Base-by-base conservation (phyloP, 257 asterid species). In the Agastache rugosa region DNA sequence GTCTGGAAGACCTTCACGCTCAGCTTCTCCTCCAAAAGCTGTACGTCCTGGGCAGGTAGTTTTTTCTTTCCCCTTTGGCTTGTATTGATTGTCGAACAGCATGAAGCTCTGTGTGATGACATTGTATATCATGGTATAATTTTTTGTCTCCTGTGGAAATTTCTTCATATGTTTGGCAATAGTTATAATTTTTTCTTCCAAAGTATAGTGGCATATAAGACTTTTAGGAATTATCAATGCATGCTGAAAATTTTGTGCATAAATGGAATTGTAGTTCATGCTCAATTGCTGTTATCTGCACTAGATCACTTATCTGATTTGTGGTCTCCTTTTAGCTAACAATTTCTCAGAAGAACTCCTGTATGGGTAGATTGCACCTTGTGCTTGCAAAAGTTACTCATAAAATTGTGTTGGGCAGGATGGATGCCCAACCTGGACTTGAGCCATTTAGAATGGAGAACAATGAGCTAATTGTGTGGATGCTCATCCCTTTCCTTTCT, bases 41-140 rank as follows among this genome's bases (percentile, higher is more conserved):
- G 97, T 92, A 72, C 99, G 98, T 56, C 99, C 98, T 72, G 99
- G 99, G 44, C 98, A 86, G 93, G 99, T 92, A 79, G 67, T 71
- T 79, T 19, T 54, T 55, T 72, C 35, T 68, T 67, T 78, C 75
- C 69, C 78, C 61, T 42, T 37, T 69, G 39, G 48, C 47, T 20
- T 64, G 31, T 39, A 51, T 67, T 17, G 63, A 72, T 63, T 65
- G 23, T 47, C 39, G 44, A 27, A 67, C 69, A 17, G 20, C 62
- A 60, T 51, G 23, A 48, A 75, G 61, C n/a, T 61, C 35, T 39
- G 23, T 0, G 39, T 63, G 54, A 41, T n/a, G 22, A 10, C 45
- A 12, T 51, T 63, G 60, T 14, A 25, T 73, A 39, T 65, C 51
- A 45, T 27, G 8, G 54, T 60, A 42, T 19, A 17, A 45, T 14